A percentile compares a stretch with the other conserved stretches of the same genome.
These are phyloP conservation scores for Coemansia sp. DNA, from an alignment of 192 early-diverging fungal species.

Conservation along the genomic window DNA sequence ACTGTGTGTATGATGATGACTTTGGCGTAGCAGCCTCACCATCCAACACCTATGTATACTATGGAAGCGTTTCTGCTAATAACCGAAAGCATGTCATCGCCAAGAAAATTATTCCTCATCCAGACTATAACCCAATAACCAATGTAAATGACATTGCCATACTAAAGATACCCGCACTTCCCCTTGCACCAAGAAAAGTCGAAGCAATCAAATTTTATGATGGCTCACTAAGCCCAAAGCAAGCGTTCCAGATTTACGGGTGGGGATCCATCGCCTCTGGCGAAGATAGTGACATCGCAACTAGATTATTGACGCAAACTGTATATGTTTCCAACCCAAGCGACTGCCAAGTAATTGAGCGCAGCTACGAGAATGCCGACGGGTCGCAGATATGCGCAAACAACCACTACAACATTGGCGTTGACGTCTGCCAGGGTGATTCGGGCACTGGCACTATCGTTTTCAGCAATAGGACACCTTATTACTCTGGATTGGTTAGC, in stretches of 20 bases:
- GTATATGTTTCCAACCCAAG: conserved; percentile 32
- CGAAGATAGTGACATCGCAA: conserved; percentile 10
- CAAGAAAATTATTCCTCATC: conserved; percentile 17
- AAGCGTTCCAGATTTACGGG: conserved; percentile 33
- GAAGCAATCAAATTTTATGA: conserved; percentile 25
- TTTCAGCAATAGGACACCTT: conserved; percentile 7
- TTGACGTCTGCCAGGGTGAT: conserved; percentile 48
- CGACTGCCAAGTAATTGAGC: conserved; percentile 36
- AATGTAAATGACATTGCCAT: conserved; percentile 43
- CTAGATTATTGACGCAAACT: conserved; percentile 18
- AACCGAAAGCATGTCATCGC: conserved; percentile 15
- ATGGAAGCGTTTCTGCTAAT: conserved; percentile 10
- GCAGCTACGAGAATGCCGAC: conserved; percentile 23
- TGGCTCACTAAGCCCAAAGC: conserved; percentile 11
- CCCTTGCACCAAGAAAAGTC: conserved; percentile 2
- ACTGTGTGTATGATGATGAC: conserved; percentile 20
- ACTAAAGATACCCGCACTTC: conserved; percentile 14
- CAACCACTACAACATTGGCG: conserved; percentile 41
- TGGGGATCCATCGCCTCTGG: conserved; percentile 36
- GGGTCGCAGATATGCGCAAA: conserved; percentile 35
- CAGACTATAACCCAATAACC: conserved; percentile 13
- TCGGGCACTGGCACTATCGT: conserved; percentile 38
- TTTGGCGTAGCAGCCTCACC: background rate
- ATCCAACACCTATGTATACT: conserved; percentile 14
- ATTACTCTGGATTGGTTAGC: conserved; percentile 44